Evolutionary conservation across 177 flowering plant genomes (phyloP).

Genomic region (Vitis hybrid): DNA sequence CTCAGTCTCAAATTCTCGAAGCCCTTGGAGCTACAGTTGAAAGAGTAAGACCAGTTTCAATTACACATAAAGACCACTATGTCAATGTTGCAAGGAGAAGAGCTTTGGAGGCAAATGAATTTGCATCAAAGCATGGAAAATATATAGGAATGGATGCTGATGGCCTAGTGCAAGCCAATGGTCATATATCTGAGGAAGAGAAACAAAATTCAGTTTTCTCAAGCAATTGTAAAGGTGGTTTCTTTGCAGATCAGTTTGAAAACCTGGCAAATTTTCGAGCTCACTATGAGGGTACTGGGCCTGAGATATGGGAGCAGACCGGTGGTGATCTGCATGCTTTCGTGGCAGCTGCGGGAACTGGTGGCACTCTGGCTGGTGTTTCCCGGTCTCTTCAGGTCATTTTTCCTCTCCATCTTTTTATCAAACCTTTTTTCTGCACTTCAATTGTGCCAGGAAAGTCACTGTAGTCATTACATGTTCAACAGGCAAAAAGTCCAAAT

Average conservation of each 20-base stretch:
- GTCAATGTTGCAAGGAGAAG: slow-evolving; percentile 89
- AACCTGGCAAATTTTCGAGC: slow-evolving; percentile 90
- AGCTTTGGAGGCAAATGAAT: slow-evolving; percentile 73
- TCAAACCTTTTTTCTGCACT: not conserved
- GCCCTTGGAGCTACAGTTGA: slow-evolving; percentile 98
- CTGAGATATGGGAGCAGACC: slow-evolving; percentile 95
- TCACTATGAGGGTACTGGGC: slow-evolving; percentile 95
- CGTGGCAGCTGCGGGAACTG: slow-evolving; percentile 95
- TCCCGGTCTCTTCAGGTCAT: slow-evolving; percentile 79
- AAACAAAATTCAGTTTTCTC: slow-evolving; percentile 27
- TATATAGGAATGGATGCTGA: slow-evolving; percentile 23
- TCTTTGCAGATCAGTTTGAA: slow-evolving; percentile 98
- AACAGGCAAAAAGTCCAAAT: slow-evolving; percentile 73
- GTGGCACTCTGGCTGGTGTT: slow-evolving; percentile 93
- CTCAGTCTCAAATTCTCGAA: slow-evolving; percentile 89
- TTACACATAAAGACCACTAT: slow-evolving; percentile 87
- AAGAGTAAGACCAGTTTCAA: slow-evolving; percentile 95
- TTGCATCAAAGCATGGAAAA: slow-evolving; percentile 38
- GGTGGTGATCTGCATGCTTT: slow-evolving; percentile 75
- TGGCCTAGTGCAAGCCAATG: slow-evolving; percentile 29
- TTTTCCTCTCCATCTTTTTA: not conserved
- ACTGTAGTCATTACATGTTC: slow-evolving; percentile 6
- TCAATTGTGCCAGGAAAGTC: not conserved
- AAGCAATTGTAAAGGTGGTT: slow-evolving; percentile 69
- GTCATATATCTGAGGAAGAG: slow-evolving; percentile 27